Percentiles rank a stretch among this genome's conserved stretches.
Evolutionary conservation across 768 basidiomycete species (phyloP).

Genomic region (Boletus sp.): DNA sequence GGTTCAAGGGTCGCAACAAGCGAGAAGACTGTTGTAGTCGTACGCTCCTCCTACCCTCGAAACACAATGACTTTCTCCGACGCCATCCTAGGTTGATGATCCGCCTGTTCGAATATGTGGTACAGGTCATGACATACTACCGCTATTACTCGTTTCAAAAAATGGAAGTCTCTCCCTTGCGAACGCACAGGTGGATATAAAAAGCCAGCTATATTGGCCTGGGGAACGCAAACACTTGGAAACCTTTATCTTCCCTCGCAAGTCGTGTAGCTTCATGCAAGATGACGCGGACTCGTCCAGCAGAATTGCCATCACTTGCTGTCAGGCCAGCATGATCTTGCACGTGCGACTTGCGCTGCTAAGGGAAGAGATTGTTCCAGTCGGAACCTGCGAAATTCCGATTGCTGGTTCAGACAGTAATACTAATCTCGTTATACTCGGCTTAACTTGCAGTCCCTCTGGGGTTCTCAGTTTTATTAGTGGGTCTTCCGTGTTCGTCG

Average conservation of each 20-base stretch:
- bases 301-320: constrained; percentile 24
- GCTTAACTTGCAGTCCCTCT: constrained; percentile 36
- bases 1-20: constrained; percentile 28
- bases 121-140: constrained; percentile 24
- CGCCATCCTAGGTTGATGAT: constrained; percentile 40
- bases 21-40: constrained; percentile 43
- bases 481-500: constrained; percentile 26
- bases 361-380: constrained; percentile 14
- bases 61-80: constrained; percentile 5
- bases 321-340: constrained; percentile 12
- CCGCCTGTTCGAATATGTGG: constrained; percentile 38
- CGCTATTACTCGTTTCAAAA: constrained; percentile 33
- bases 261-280: constrained; percentile 28
- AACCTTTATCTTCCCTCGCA: constrained; percentile 30
- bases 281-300: constrained; percentile 3
- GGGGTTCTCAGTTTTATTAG: constrained; percentile 52
- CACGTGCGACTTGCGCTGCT: constrained; percentile 22
- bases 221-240: constrained; percentile 27
- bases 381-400: constrained; percentile 23
- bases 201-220: constrained; percentile 24
- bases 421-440: background rate
- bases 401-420: constrained; percentile 5
- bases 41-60: constrained; percentile 32
- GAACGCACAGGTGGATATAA: constrained; percentile 27
- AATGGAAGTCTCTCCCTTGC: constrained; percentile 34